Evolutionary conservation across 2,329 filamentous ascomycete genomes (phyloP).

Genomic region (Fusarium anguioides): DNA sequence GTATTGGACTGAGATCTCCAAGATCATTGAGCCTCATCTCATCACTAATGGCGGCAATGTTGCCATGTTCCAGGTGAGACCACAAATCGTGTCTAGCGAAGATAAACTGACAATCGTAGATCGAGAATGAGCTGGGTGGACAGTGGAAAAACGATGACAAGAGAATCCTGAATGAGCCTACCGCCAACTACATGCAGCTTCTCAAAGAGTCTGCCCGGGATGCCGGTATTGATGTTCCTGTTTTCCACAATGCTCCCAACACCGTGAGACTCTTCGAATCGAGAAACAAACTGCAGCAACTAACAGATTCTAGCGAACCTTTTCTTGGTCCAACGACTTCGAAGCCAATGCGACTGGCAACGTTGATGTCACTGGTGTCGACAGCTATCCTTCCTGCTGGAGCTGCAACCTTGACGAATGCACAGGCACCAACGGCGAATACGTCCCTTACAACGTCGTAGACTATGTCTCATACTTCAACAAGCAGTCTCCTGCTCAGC

Average conservation of each 20-base stretch:
- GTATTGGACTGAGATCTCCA: conserved; percentile 62
- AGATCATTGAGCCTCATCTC: conserved; percentile 62
- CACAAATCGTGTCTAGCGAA: rapidly evolving
- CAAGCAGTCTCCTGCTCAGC: conserved; percentile 38
- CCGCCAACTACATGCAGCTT: conserved; percentile 67
- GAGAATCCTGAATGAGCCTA: conserved; percentile 60
- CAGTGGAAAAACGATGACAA: conserved; percentile 56
- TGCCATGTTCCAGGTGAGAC: conserved; percentile 57
- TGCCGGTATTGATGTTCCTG: conserved; percentile 67
- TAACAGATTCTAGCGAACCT: conserved; percentile 18
- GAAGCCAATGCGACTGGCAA: conserved; percentile 63
- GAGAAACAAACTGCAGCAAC: conserved; percentile 33
- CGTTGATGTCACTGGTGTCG: conserved; percentile 64
- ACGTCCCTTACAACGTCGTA: conserved; percentile 60
- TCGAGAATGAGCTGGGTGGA: conserved; percentile 65
- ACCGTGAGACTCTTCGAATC: conserved; percentile 52
- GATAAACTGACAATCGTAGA: conserved; percentile 36
- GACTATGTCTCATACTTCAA: conserved; percentile 49
- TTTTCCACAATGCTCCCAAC: conserved; percentile 70
- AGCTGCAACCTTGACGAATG: conserved; percentile 72
- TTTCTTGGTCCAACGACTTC: conserved; percentile 71
- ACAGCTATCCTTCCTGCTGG: conserved; percentile 69
- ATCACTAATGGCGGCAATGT: conserved; percentile 69
- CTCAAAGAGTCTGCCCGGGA: conserved; percentile 64
- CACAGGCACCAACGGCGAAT: conserved; percentile 68